Evolutionary conservation across 2,329 filamentous ascomycete genomes (phyloP).

Genomic region (Penicillium sp.): DNA sequence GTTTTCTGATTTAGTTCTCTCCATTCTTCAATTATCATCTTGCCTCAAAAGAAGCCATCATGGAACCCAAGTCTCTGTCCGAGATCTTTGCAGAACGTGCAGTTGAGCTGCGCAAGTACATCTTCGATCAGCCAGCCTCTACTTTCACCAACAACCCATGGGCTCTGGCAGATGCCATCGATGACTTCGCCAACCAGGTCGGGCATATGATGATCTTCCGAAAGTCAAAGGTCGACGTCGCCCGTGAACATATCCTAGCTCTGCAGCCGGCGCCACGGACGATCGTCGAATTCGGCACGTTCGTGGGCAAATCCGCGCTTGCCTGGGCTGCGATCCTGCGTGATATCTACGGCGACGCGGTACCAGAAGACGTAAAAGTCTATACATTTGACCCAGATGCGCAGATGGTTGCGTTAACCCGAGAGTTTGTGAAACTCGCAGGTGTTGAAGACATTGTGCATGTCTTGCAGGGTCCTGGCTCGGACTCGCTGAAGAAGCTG

Average conservation of each 20-base stretch:
- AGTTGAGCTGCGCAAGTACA: slow-evolving; percentile 19
- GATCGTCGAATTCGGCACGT: slow-evolving; percentile 41
- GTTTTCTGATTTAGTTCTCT: background rate
- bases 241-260: slow-evolving; percentile 20
- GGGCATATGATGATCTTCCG: slow-evolving; percentile 38
- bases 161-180: slow-evolving; percentile 33
- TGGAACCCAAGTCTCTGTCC: background rate
- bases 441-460: slow-evolving; percentile 36
- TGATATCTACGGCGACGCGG: slow-evolving; percentile 23
- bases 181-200: slow-evolving; percentile 31
- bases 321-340: slow-evolving; percentile 30
- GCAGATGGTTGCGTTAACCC: slow-evolving; percentile 31
- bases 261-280: slow-evolving; percentile 31
- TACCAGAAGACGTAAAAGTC: slow-evolving; percentile 26
- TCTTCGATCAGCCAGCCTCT: slow-evolving; percentile 20
- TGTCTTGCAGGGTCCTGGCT: slow-evolving; percentile 36
- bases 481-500: slow-evolving; percentile 32
- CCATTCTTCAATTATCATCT: slow-evolving; percentile 1
- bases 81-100: slow-evolving; percentile 10
- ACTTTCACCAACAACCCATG: slow-evolving; percentile 28
- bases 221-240: slow-evolving; percentile 28
- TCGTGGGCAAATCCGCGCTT: slow-evolving; percentile 41
- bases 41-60: slow-evolving; percentile 8
- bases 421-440: slow-evolving; percentile 36
- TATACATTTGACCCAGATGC: slow-evolving; percentile 42